These are phyloP conservation scores for Fusarium buxicola DNA, from an alignment of 2,329 filamentous ascomycete species.

Conservation along the genomic window DNA sequence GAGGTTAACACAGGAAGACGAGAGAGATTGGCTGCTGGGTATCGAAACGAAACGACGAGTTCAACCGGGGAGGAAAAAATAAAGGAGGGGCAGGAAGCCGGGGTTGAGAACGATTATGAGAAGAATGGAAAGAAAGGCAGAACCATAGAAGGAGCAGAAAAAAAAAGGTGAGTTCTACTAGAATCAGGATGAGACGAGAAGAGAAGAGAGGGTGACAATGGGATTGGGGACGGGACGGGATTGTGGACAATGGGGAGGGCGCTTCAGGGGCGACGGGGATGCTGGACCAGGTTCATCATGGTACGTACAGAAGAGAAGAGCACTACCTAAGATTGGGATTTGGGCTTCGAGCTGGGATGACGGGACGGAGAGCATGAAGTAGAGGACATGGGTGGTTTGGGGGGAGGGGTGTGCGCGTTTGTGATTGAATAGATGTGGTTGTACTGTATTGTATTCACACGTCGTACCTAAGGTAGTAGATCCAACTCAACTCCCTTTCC, in stretches of 20 bases:
- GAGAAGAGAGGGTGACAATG: conserved; percentile 38
- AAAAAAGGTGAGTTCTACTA: conserved; percentile 14
- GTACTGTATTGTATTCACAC: conserved; percentile 7
- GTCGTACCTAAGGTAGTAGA: too few relatives aligned
- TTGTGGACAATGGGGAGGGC: conserved; percentile 24
- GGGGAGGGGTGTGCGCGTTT: conserved; percentile 12
- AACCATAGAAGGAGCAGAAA: conserved; percentile 28
- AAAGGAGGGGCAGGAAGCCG: conserved; percentile 24
- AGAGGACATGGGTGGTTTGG: conserved; percentile 25
- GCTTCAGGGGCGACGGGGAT: conserved; percentile 42
- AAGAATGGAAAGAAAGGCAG: conserved; percentile 30
- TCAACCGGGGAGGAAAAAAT: conserved; percentile 4
- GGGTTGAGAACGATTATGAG: conserved; percentile 27
- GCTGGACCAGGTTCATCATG: conserved; percentile 37
- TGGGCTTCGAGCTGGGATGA: conserved; percentile 31
- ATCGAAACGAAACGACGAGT: conserved; percentile 36
- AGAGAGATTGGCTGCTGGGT: conserved; percentile 24
- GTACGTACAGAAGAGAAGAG: conserved; percentile 27
- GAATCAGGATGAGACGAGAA: conserved; percentile 34
- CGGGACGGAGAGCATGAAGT: conserved; percentile 33
- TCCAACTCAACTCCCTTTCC: conserved; percentile 3
- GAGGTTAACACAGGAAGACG: conserved; percentile 15
- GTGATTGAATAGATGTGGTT: conserved; percentile 22
- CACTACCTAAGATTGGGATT: conserved; percentile 40
- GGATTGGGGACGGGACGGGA: conserved; percentile 26